These are phyloP conservation scores for Drechmeria coniospora DNA, from an alignment of 2,329 filamentous ascomycete species.

Conservation along the genomic window DNA sequence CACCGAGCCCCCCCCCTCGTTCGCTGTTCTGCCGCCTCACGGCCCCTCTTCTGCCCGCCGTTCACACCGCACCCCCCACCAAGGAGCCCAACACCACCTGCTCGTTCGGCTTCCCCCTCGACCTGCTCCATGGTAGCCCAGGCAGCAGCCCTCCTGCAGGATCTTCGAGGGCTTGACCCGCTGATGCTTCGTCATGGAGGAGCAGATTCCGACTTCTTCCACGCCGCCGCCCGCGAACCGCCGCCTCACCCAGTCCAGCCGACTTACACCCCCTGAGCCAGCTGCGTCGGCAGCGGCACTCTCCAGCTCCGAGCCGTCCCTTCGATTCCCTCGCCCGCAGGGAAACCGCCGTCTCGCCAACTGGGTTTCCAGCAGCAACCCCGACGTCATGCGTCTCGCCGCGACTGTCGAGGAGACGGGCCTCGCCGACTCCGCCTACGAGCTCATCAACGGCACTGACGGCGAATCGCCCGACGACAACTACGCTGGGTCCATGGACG, in stretches of 20 bases:
- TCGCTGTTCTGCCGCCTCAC: constrained; percentile 2
- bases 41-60: neutral
- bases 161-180: constrained; percentile 8
- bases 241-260: constrained; percentile 14
- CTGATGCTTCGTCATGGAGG: constrained; percentile 36
- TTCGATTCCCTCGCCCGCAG: constrained; percentile 41
- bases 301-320: constrained; percentile 29
- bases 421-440: constrained; percentile 40
- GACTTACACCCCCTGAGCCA: constrained; percentile 7
- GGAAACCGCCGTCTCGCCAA: constrained; percentile 40
- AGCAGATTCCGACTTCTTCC: constrained; percentile 19
- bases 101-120: constrained; percentile 1
- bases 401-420: constrained; percentile 32
- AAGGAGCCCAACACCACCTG: too few relatives aligned
- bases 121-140: constrained; percentile 1
- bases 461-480: constrained; percentile 35
- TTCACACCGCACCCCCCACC: constrained; percentile 1
- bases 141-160: constrained; percentile 9
- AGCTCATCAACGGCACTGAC: constrained; percentile 38
- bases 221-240: constrained; percentile 13
- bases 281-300: constrained; percentile 8
- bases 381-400: constrained; percentile 37
- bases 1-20: neutral
- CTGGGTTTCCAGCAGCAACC: constrained; percentile 43
- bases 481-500: constrained; percentile 29